Base-by-base conservation (phyloP, 208 protist genomes). In the Leishmania tarentolae region DNA sequence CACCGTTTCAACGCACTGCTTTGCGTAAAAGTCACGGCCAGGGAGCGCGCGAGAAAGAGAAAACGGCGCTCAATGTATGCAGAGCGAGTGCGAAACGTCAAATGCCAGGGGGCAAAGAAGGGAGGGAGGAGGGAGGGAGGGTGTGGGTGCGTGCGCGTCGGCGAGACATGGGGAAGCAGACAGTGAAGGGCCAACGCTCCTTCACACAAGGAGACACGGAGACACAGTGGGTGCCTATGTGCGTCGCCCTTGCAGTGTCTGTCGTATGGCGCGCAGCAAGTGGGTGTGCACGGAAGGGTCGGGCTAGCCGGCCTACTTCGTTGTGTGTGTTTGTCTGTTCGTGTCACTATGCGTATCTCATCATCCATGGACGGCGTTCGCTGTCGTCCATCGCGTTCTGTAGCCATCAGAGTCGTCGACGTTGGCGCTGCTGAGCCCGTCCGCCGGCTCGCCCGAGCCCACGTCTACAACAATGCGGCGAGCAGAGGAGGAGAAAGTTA, bases 1-100 rank as follows among this genome's bases (percentile, higher is more conserved):
- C 68, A 50, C 68, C n/a, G 68, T 31, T 8, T 17, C 68, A 73
- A 73, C 52, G 42, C 68, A 53, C 68, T 73, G 40, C 31, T 35
- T 31, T 47, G 37, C 42, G 44, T 44, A 73, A 28, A 52, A 15
- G 28, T 28, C 68, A 37, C 40, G 8, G 68, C 21, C 68, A 21
- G 8, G 1, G 40, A 17, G 68, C 42, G 44, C 17, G 31, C 28
- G 13, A n/a, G 31, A 40, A 66, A 66, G 24, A 61, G 28, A 40
- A 4, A 66, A 31, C 28, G 8, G 31, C 21, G 28, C 7, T n/a
- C 7, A 63, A 31, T n/a, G 28, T 28, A 19, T 28, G 21, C 57
- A 63, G n/a, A 63, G n/a, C 21, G 40, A 42, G 66, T 46, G 66
- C 66, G 28, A 50, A 42, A 57, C 4, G n/a, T n/a, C n/a, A 9